Conservation (phyloP, 23 red algal species). For the Cyanidioschyzon merolae region DNA sequence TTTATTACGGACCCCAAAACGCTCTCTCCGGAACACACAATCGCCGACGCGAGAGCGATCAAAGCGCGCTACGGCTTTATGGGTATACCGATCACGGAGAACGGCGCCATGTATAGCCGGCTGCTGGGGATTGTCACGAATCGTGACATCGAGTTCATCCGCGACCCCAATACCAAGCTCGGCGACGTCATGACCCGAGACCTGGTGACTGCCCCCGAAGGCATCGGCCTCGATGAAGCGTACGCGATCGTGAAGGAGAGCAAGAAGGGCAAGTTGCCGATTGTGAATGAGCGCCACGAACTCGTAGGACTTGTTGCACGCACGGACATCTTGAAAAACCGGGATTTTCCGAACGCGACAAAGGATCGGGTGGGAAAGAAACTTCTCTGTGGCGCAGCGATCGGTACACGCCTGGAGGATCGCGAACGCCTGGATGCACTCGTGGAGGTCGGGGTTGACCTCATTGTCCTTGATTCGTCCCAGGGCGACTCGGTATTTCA, state of each 20-base stretch:
- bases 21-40: slow-evolving; percentile 49
- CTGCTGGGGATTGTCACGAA: slow-evolving; percentile 94
- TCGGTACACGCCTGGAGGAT: slow-evolving; percentile 79
- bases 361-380: slow-evolving; percentile 64
- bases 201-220: slow-evolving; percentile 80
- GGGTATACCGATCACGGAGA: slow-evolving; percentile 91
- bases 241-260: slow-evolving; percentile 81
- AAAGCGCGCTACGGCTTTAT: slow-evolving; percentile 90
- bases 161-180: slow-evolving; percentile 43
- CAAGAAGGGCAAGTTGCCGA: slow-evolving; percentile 98
- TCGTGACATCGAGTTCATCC: slow-evolving; percentile 94
- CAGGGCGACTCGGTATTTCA: slow-evolving; percentile 97
- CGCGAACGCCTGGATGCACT: slow-evolving; percentile 77
- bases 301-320: slow-evolving; percentile 92
- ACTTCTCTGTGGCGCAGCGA: slow-evolving; percentile 82
- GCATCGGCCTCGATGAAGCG: slow-evolving; percentile 79
- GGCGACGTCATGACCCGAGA: slow-evolving; percentile 86
- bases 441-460: slow-evolving; percentile 74
- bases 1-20: slow-evolving; percentile 99
- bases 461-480: slow-evolving; percentile 83
- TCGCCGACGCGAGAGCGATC: slow-evolving; percentile 81
- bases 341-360: slow-evolving; percentile 75
- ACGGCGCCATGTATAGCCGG: slow-evolving; percentile 78
- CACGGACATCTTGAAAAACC: slow-evolving; percentile 86
- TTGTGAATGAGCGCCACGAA: slow-evolving; percentile 64